These are phyloP conservation scores for Flueggea neowawraea DNA, from an alignment of 441 rosid species.

Conservation along the genomic window DNA sequence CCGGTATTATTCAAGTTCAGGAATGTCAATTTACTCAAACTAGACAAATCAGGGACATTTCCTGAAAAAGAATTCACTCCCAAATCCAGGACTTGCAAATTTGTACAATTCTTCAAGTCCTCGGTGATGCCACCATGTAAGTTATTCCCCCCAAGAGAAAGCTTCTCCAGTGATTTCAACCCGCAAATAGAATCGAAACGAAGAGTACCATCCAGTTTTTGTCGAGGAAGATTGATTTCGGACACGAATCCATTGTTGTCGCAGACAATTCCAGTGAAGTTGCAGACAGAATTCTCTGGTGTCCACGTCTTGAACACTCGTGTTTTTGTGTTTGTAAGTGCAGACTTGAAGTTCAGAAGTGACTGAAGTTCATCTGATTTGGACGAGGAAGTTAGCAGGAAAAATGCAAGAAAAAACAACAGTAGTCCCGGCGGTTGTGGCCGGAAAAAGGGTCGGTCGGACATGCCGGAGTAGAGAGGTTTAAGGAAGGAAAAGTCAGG, in stretches of 20 bases:
- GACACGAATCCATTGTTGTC: slow-evolving; percentile 33
- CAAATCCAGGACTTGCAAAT: slow-evolving; percentile 60
- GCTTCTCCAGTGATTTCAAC: slow-evolving; percentile 49
- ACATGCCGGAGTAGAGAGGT: too few relatives aligned
- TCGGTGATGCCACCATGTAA: slow-evolving; percentile 38
- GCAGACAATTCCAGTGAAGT: slow-evolving; percentile 70
- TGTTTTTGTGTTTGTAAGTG: slow-evolving; percentile 28
- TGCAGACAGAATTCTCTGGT: slow-evolving; percentile 23
- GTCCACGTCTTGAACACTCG: slow-evolving; percentile 54
- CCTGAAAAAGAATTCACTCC: slow-evolving; percentile 69
- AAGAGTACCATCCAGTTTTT: slow-evolving; percentile 36
- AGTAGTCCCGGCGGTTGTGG: background rate
- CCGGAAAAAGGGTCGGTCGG: too few relatives aligned
- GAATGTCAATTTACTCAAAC: slow-evolving; percentile 42
- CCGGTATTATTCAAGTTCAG: slow-evolving; percentile 59
- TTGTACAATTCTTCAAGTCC: slow-evolving; percentile 49
- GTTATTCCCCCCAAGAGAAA: slow-evolving; percentile 61
- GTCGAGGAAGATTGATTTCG: slow-evolving; percentile 64
- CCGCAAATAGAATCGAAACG: slow-evolving; percentile 58
- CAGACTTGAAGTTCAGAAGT: slow-evolving; percentile 41
- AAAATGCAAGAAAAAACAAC: slow-evolving; percentile 14
- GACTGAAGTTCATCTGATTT: slow-evolving; percentile 54
- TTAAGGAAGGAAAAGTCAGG: too few relatives aligned
- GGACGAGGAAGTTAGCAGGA: slow-evolving; percentile 9
- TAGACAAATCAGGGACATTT: slow-evolving; percentile 55